Base-by-base conservation (phyloP, 78 protist genomes). In the Thecamonas trahens region DNA sequence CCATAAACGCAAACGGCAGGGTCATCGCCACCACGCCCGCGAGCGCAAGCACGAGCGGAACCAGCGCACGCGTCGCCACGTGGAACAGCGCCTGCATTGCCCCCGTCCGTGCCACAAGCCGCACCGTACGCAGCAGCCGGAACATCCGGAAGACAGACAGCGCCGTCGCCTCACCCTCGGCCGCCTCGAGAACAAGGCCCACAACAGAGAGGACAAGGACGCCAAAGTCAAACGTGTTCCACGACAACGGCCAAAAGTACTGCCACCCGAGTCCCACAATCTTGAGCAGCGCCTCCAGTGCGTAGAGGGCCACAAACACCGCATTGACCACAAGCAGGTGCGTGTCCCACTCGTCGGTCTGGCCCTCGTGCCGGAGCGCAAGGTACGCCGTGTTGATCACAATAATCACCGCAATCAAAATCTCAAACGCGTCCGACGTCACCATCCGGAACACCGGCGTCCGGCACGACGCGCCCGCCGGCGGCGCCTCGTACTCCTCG, bases 61-160 rank as follows among this genome's bases (percentile, higher is more conserved):
- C n/a, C n/a, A n/a, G n/a, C n/a, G n/a, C n/a, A n/a, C n/a, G n/a
- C n/a, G n/a, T n/a, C n/a, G n/a, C n/a, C n/a, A n/a, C n/a, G n/a
- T n/a, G n/a, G n/a, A n/a, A n/a, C n/a, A n/a, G n/a, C n/a, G n/a
- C n/a, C n/a, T n/a, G n/a, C n/a, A n/a, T n/a, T n/a, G n/a, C n/a
- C n/a, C n/a, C n/a, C n/a, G n/a, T n/a, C n/a, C n/a, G n/a, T n/a
- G n/a, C n/a, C n/a, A n/a, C n/a, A n/a, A 69, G 67, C 37, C 31
- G 49, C 28, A 69, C 14, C 28, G 53, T 20, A 5, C 74, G 74
- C 26, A 69, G 59, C 26, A 69, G 59, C 7, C 74, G 74, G 55
- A 69, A 35, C 18, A 47, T 3, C 1, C 74, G 61, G 49, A 69
- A 32, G 13, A 69, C 74, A 13, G 52, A 34, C 3, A 69, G 3